Conservation (phyloP, 2,329 filamentous ascomycete genomes). For the Clonostachys solani region DNA sequence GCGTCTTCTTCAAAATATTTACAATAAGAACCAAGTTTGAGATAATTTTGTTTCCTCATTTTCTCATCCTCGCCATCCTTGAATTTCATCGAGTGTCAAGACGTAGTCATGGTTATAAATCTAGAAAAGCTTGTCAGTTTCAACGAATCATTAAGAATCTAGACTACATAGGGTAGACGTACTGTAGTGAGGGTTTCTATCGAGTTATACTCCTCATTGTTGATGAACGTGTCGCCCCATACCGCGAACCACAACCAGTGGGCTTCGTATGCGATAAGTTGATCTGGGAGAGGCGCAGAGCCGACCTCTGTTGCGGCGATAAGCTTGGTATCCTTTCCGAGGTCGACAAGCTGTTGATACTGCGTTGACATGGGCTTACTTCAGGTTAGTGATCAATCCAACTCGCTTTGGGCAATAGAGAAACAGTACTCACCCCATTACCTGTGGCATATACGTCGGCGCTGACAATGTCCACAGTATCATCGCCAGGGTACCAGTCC, state of each 20-base stretch:
- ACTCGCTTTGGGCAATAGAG: background rate
- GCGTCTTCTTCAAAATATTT: background rate
- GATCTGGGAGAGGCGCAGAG: conserved; percentile 33
- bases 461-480: conserved; percentile 37
- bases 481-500: conserved; percentile 42
- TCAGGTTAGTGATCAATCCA: background rate
- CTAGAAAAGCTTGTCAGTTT: conserved; percentile 5
- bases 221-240: conserved; percentile 38
- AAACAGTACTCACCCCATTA: conserved; percentile 27
- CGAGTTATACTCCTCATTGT: conserved; percentile 32
- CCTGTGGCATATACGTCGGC: conserved; percentile 39
- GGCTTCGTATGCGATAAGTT: conserved; percentile 35
- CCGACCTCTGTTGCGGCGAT: conserved; percentile 42
- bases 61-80: conserved; percentile 17
- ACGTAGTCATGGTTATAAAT: conserved; percentile 23
- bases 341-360: conserved; percentile 34
- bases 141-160: background rate
- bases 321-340: conserved; percentile 40
- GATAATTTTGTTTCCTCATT: background rate
- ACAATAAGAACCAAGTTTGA: background rate
- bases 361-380: conserved; percentile 31
- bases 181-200: conserved; percentile 30
- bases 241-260: conserved; percentile 44
- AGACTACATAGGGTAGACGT: background rate
- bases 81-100: conserved; percentile 25